Conservation (phyloP, 805 yeast species). For the Sugiyamaella chiloensis region DNA sequence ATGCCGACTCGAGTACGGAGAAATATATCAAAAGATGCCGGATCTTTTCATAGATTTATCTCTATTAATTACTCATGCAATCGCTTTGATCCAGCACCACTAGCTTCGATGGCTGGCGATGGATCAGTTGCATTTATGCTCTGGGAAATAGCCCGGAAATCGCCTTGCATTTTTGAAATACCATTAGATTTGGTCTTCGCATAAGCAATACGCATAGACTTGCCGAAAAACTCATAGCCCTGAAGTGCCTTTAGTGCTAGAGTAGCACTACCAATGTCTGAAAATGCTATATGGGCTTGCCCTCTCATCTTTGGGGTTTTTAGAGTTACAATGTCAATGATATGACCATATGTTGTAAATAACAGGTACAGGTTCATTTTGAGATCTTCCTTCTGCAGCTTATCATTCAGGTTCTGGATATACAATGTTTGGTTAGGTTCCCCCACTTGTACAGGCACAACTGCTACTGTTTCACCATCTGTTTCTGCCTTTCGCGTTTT, state of each 20-base stretch:
- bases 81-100: too few relatives aligned
- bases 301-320: constrained; percentile 41
- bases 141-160: constrained; percentile 24
- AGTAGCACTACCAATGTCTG: constrained; percentile 29
- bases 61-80: too few relatives aligned
- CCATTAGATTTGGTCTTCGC: constrained; percentile 32
- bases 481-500: constrained; percentile 11
- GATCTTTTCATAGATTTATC: too few relatives aligned
- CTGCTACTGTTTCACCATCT: neutral
- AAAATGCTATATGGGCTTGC: constrained; percentile 41
- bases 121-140: neutral
- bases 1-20: too few relatives aligned
- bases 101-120: too few relatives aligned
- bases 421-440: constrained; percentile 35
- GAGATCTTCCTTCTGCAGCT: constrained; percentile 26
- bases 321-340: constrained; percentile 36
- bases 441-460: constrained; percentile 4
- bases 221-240: constrained; percentile 35
- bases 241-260: constrained; percentile 32
- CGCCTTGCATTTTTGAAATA: constrained; percentile 31
- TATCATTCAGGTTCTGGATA: constrained; percentile 38
- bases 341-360: constrained; percentile 38
- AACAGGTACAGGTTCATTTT: constrained; percentile 38
- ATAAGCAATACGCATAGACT: constrained; percentile 28
- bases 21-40: too few relatives aligned